phyloP scores from a whole-genome alignment of 495 filamentous ascomycete genomes.

The Aspergillus coremiiformis region DNA sequence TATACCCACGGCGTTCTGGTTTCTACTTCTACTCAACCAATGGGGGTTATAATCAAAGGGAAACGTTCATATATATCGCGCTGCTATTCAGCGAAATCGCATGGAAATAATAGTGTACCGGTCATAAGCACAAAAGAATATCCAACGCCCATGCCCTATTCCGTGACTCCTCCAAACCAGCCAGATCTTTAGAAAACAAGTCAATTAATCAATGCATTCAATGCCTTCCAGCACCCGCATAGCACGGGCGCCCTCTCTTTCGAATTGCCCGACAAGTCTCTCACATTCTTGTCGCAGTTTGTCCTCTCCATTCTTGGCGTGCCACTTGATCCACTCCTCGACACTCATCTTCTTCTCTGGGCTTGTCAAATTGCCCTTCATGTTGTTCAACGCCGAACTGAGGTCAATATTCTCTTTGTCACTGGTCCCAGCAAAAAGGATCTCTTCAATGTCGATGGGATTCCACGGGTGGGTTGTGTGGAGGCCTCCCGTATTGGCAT shows the following conservation, averaged over 20 bases:
- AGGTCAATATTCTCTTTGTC: constrained; percentile 52
- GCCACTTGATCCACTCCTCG: constrained; percentile 82
- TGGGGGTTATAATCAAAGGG: neutral
- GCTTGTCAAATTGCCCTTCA: constrained; percentile 55
- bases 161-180: constrained; percentile 11
- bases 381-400: constrained; percentile 34
- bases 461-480: constrained; percentile 62
- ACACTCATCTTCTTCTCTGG: constrained; percentile 86
- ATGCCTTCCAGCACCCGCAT: constrained; percentile 72
- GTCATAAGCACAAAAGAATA: constrained; percentile 9
- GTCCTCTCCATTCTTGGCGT: constrained; percentile 71
- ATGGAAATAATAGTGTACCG: constrained; percentile 11
- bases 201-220: constrained; percentile 40
- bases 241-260: constrained; percentile 71
- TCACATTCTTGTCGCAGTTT: constrained; percentile 75
- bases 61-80: constrained; percentile 14
- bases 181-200: constrained; percentile 8
- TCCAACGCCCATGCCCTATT: constrained; percentile 21
- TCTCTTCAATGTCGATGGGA: constrained; percentile 59
- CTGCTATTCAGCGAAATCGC: constrained; percentile 9
- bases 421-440: constrained; percentile 40
- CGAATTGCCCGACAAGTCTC: constrained; percentile 67
- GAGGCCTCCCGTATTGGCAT: constrained; percentile 46
- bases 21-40: constrained; percentile 3
- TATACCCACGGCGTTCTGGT: constrained; percentile 36